phyloP scores from a whole-genome alignment of 169 alveolate genomes.

The Haemoproteus tartakovskyi region DNA sequence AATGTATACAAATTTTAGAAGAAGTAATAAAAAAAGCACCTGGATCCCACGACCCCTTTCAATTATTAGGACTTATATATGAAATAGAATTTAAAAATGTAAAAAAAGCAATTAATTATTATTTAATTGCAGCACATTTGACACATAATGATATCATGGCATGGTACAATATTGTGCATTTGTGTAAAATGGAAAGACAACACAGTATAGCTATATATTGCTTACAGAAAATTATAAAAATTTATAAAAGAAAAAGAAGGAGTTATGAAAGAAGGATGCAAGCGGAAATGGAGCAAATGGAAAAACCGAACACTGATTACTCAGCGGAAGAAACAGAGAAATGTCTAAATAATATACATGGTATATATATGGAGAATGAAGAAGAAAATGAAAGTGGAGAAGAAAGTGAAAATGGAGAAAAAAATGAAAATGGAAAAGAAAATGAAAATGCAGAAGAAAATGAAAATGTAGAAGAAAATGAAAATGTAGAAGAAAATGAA shows the following conservation, averaged over 20 bases:
- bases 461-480: not conserved
- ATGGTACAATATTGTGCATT: constrained; percentile 84
- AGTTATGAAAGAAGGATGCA: not conserved
- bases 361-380: too few species aligned
- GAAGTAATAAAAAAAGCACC: constrained; percentile 84
- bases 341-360: too few species aligned
- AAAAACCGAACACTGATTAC: too few species aligned
- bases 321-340: too few species aligned
- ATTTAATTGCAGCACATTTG: constrained; percentile 86
- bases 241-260: constrained; percentile 13
- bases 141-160: constrained; percentile 79
- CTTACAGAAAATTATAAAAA: constrained; percentile 22
- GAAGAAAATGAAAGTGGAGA: too few species aligned
- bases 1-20: constrained; percentile 72
- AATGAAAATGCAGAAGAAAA: not conserved
- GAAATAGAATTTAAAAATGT: constrained; percentile 82
- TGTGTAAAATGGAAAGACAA: constrained; percentile 68
- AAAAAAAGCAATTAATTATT: constrained; percentile 83
- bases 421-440: not conserved
- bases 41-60: constrained; percentile 87
- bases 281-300: not conserved
- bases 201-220: constrained; percentile 26
- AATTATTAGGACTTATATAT: constrained; percentile 85
- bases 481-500: not conserved
- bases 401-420: too few species aligned